Evolutionary conservation across 768 basidiomycete species (phyloP).

Genomic region (Naganishia vishniacii): DNA sequence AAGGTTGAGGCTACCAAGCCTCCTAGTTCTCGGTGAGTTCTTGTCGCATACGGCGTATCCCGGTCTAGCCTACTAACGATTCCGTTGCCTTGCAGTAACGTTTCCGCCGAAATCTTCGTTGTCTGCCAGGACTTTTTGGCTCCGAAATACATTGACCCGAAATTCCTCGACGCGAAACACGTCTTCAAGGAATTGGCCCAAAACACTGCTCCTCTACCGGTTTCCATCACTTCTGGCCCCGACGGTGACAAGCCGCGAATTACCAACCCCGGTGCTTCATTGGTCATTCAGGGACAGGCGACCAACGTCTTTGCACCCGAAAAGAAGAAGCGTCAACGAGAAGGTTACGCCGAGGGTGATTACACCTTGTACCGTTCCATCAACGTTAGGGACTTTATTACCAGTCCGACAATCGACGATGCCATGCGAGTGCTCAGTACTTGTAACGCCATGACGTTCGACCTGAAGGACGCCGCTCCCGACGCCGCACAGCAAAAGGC

Average conservation of each 20-base stretch:
- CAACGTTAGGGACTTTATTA: constrained; percentile 66
- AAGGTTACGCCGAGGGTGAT: constrained; percentile 92
- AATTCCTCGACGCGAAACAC: constrained; percentile 93
- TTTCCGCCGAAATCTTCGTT: constrained; percentile 99
- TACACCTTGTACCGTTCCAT: constrained; percentile 78
- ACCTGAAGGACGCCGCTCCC: not conserved
- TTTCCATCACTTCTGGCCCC: constrained; percentile 34
- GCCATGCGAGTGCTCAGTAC: constrained; percentile 73
- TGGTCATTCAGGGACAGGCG: constrained; percentile 64
- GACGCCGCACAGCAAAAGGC: constrained; percentile 28
- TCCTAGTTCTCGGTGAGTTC: constrained; percentile 64
- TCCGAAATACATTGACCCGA: constrained; percentile 91
- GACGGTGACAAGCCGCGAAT: constrained; percentile 26
- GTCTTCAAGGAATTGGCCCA: constrained; percentile 84
- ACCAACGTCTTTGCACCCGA: constrained; percentile 92
- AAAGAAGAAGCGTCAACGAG: constrained; percentile 85
- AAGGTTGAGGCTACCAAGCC: constrained; percentile 99
- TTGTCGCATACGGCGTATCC: constrained; percentile 54
- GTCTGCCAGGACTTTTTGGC: constrained; percentile 92
- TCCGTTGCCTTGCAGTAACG: constrained; percentile 60
- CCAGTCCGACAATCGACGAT: constrained; percentile 53
- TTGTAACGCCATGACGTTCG: constrained; percentile 45
- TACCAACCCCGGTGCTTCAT: constrained; percentile 52
- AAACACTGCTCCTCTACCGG: constrained; percentile 46
- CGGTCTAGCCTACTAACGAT: not conserved